Conservation (phyloP, 306 rosid genomes). For the Hylodesmum podocarpum region DNA sequence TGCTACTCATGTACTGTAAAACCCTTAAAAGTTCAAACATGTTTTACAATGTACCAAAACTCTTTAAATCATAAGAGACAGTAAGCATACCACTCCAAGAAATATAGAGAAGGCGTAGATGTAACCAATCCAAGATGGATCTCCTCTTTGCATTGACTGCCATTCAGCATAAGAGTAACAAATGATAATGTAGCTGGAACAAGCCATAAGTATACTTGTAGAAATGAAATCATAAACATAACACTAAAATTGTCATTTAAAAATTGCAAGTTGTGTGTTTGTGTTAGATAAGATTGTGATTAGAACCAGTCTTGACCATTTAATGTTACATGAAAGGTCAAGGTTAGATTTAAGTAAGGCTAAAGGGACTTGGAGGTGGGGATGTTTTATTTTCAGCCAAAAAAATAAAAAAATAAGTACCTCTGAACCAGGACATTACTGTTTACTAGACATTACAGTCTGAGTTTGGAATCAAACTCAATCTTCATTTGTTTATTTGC, state of each 20-base stretch:
- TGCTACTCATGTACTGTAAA: background rate
- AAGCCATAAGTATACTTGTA: conserved; percentile 6
- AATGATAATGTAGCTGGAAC: conserved; percentile 7
- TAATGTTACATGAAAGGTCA: background rate
- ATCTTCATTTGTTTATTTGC: background rate
- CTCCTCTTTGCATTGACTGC: conserved; percentile 95
- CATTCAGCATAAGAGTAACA: conserved; percentile 38
- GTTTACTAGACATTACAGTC: background rate
- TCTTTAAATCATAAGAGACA: conserved; percentile 13
- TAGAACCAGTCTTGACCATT: background rate
- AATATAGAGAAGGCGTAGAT: conserved; percentile 78
- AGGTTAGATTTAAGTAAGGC: background rate
- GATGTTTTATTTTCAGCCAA: background rate
- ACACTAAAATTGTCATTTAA: background rate
- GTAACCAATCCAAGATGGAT: conserved; percentile 87
- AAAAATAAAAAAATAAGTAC: no score
- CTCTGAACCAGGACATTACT: background rate
- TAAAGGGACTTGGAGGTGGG: background rate
- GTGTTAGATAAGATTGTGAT: background rate
- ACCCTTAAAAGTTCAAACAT: background rate
- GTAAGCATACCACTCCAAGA: conserved; percentile 70
- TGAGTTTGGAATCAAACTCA: background rate
- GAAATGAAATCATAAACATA: background rate
- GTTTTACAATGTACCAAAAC: background rate
- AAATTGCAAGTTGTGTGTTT: background rate